Base-by-base conservation (phyloP, 2,329 filamentous ascomycete species). In the Apiospora phragmitis region DNA sequence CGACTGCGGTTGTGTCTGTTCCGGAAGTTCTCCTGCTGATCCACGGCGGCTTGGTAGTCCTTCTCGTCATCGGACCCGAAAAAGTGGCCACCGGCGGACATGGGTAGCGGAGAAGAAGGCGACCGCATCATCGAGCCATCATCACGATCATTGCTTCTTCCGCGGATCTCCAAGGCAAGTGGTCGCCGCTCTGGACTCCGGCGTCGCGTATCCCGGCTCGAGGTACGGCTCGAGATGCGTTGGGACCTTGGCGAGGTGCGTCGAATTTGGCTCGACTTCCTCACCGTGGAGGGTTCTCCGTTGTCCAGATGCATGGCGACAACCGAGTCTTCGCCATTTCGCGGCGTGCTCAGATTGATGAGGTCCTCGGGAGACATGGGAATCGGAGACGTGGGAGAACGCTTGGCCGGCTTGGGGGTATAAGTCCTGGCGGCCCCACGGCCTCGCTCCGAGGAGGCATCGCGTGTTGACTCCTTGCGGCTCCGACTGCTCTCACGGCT, bases 301-400 rank as follows among this genome's bases (percentile, higher is more conserved):
- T 74, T 73, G 68, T 78, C 73, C 4, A 80, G 72, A 51, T 80
- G 77, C n/a, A 79, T 72, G 55, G 75, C 68, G 68, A 70, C 73
- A 66, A 71, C 69, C 43, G 74, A 68, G 18, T 76, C 75, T 45
- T 78, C 73, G 62, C 74, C 74, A 24, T 73, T 76, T 38, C 77
- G 82, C 0, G 85, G 84, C 0, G 84, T 88, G 73, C 87, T 88
- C 67, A 92, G 81, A 75, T 88, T 91, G 77, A 90, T 89, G 71
- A 93, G 79, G 76, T 98, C 94, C 76, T 97, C 94, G 0, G 94
- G 94, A 3, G 95, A 97, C 95, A 98, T 98, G 3, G 95, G 94
- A 1, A 97, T 88, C 0, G 95, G 95, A 0, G 95, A 98, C 1
- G 94, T 97, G 0, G 95, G 95, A 1, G 95, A 98, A 29, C 93